Percentiles rank a stretch among this genome's conserved stretches.
These are phyloP conservation scores for Torulaspora delbrueckii DNA, from an alignment of 805 yeast species.

Conservation along the genomic window DNA sequence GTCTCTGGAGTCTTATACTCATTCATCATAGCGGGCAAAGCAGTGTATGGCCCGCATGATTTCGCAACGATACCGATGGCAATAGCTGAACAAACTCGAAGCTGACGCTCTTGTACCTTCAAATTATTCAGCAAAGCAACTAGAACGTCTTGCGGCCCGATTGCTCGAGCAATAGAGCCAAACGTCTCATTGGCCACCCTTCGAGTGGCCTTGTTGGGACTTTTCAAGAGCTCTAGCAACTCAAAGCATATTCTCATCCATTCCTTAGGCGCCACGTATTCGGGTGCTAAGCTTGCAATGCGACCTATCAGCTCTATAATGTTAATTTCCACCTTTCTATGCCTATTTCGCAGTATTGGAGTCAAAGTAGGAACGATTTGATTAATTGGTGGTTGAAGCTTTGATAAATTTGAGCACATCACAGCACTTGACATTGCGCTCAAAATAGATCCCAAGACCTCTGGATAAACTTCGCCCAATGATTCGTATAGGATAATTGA, in stretches of 20 bases:
- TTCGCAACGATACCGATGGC: conserved; percentile 97
- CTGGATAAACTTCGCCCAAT: conserved; percentile 91
- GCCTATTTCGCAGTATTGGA: conserved; percentile 84
- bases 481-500: conserved; percentile 81
- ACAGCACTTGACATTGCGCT: conserved; percentile 65
- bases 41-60: conserved; percentile 87
- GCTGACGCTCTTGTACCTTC: conserved; percentile 90
- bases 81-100: conserved; percentile 94
- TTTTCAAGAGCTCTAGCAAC: conserved; percentile 79
- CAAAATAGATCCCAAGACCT: conserved; percentile 81
- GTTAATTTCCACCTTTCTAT: conserved; percentile 84
- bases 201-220: conserved; percentile 70
- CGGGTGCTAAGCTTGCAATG: conserved; percentile 76
- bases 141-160: conserved; percentile 93
- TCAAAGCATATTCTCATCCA: conserved; percentile 98
- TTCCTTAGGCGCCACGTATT: conserved; percentile 81
- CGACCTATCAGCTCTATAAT: conserved; percentile 74
- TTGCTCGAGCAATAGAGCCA: conserved; percentile 84
- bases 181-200: conserved; percentile 85
- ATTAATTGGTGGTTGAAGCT: conserved; percentile 72
- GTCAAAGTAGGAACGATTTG: conserved; percentile 84
- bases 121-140: conserved; percentile 78
- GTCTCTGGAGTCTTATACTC: conserved; percentile 89
- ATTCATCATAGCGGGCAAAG: conserved; percentile 90
- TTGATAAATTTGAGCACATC: conserved; percentile 50